A percentile compares a stretch with the other conserved stretches of the same genome.
These are phyloP conservation scores for Geranium brycei DNA, from an alignment of 345 rosid genomes.

Conservation along the genomic window DNA sequence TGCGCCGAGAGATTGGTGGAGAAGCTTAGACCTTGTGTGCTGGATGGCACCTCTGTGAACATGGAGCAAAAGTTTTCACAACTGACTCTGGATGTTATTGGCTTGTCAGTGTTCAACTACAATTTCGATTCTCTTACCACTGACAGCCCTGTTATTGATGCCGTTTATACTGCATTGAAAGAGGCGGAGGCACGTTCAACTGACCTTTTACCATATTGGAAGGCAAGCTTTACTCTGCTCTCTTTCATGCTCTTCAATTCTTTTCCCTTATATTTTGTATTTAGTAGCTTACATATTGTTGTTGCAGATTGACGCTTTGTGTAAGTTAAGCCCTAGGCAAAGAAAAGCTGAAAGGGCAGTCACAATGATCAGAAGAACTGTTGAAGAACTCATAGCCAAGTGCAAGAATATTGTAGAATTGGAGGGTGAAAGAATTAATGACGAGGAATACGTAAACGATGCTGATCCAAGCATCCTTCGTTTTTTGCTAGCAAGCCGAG, in stretches of 20 bases:
- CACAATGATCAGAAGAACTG: constrained; percentile 47
- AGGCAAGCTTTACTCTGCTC: constrained; percentile 25
- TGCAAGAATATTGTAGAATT: constrained; percentile 85
- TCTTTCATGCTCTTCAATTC: constrained; percentile 3
- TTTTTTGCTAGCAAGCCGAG: constrained; percentile 89
- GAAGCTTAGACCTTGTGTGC: constrained; percentile 54
- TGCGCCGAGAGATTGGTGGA: constrained; percentile 87
- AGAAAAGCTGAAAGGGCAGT: constrained; percentile 89
- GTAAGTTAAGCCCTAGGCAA: constrained; percentile 84
- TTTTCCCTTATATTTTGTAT: constrained; percentile 1
- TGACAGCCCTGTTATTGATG: constrained; percentile 81
- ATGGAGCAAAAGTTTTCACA: constrained; percentile 90
- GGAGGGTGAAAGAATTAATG: constrained; percentile 74
- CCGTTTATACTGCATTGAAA: constrained; percentile 80
- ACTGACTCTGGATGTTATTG: constrained; percentile 81
- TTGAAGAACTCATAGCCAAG: constrained; percentile 68
- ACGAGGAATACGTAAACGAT: constrained; percentile 86
- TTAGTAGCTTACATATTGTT: constrained; percentile 2
- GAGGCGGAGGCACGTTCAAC: constrained; percentile 93
- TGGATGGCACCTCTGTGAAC: constrained; percentile 61
- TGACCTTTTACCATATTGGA: constrained; percentile 88
- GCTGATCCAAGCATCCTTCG: constrained; percentile 86
- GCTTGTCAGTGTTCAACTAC: constrained; percentile 70
- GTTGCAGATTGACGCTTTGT: constrained; percentile 46
- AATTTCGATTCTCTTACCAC: constrained; percentile 66